Base-by-base conservation (phyloP, 2,329 filamentous ascomycete genomes). In the Colletotrichum tamarilloi region DNA sequence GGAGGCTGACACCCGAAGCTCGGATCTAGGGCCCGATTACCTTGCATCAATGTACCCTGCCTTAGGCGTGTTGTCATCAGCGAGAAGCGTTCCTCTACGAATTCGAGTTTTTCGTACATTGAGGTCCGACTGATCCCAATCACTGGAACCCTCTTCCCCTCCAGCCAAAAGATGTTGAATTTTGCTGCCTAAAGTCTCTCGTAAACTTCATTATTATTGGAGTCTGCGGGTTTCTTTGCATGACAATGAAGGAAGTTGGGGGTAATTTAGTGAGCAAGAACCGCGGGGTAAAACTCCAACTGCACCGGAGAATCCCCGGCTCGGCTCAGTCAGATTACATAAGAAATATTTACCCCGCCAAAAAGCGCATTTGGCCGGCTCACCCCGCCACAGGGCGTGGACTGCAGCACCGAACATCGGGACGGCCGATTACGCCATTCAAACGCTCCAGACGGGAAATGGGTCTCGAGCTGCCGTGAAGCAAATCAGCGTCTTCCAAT, bases 401-500 rank as follows among this genome's bases (percentile, higher is more conserved):
- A 42, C 30, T 19, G 53, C 53, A 65, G 52, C 22, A 66, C 71
- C 71, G 71, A 73, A 66, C 58, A 73, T 69, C 67, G 71, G 71
- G 56, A 59, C 28, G 30, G 30, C 28, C 67, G 56, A 59, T 70
- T 73, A 68, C 30, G 26, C 55, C 68, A 67, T 65, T 66, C 30
- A 22, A 35, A 60, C 42, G 42, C 68, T 66, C 62, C 68, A 67
- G 62, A 67, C 56, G 62, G 62, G 59, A 64, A 72, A 72, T 64
- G 70, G 67, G 71, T 62, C 71, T 62, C 19, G 28, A 38, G 19
- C 35, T 24, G 53, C 19, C 26, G 62, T 66, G 55, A 57, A 73
- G 71, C 71, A 73, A 56, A 71, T 73, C 71, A 73, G 71, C 71
- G 32, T 73, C 62, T 19, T 32, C 49, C 60, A 72, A 70, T 65